Percentiles rank a stretch among this genome's conserved stretches.
These are phyloP conservation scores for Aspergillus sp. DNA, from an alignment of 2,329 filamentous ascomycete genomes.

Conservation along the genomic window DNA sequence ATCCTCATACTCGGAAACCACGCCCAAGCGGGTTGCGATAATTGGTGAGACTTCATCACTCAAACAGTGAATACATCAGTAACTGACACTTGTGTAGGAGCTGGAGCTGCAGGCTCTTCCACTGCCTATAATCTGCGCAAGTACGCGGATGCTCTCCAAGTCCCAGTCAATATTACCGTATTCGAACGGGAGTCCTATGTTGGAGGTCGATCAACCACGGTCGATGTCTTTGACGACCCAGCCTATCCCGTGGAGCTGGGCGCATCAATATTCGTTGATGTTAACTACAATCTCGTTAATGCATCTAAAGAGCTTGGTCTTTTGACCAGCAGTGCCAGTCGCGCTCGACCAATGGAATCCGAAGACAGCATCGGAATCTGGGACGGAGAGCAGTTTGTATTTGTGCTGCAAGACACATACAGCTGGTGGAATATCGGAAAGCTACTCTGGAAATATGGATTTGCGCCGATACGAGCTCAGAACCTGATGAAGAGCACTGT, in stretches of 20 bases:
- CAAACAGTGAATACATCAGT: neutral
- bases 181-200: conserved; percentile 76
- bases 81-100: conserved; percentile 52
- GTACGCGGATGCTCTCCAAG: conserved; percentile 58
- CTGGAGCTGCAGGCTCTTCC: conserved; percentile 82
- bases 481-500: conserved; percentile 68
- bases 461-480: conserved; percentile 69
- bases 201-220: conserved; percentile 82
- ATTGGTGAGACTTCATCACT: conserved; percentile 22
- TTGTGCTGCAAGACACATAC: conserved; percentile 56
- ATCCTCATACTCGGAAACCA: conserved; percentile 5
- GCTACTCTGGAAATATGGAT: conserved; percentile 79
- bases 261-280: conserved; percentile 82
- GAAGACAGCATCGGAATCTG: conserved; percentile 67
- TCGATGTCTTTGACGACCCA: conserved; percentile 67
- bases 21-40: conserved; percentile 29
- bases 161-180: conserved; percentile 73
- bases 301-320: conserved; percentile 70
- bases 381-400: conserved; percentile 74
- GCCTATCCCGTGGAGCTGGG: conserved; percentile 74
- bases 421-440: conserved; percentile 78
- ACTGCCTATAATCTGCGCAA: conserved; percentile 76
- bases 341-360: conserved; percentile 43
- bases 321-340: conserved; percentile 43
- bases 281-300: conserved; percentile 76